Conservation (phyloP, 306 rosid genomes). For the Casuarina cunninghamiana region DNA sequence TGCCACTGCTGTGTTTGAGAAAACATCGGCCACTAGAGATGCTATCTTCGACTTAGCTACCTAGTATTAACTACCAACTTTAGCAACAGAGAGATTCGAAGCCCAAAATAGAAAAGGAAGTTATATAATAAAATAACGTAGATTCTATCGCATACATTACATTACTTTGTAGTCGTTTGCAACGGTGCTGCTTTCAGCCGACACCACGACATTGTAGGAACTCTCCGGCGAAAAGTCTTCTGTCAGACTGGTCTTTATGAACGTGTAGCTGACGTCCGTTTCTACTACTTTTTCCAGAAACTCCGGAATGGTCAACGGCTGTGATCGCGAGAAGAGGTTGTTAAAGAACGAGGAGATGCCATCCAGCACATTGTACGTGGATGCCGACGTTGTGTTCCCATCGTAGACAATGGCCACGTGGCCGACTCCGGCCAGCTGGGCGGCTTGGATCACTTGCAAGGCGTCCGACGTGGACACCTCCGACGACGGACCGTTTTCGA, state of each 20-base stretch:
- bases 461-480: constrained; percentile 76
- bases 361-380: constrained; percentile 85
- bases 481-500: constrained; percentile 69
- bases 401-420: constrained; percentile 86
- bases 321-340: constrained; percentile 72
- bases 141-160: constrained; percentile 91
- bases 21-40: constrained; percentile 75
- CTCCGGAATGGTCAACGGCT: constrained; percentile 54
- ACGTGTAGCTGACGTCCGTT: constrained; percentile 73
- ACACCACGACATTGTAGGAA: constrained; percentile 70
- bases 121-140: constrained; percentile 28
- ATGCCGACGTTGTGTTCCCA: constrained; percentile 26
- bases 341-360: constrained; percentile 82
- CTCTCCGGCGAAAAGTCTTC: constrained; percentile 80
- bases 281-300: constrained; percentile 69
- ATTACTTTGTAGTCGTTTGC: constrained; percentile 98
- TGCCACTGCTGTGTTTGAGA: constrained; percentile 86
- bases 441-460: constrained; percentile 73
- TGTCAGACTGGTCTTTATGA: constrained; percentile 76
- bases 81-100: neutral
- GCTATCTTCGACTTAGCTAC: constrained; percentile 84
- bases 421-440: constrained; percentile 84
- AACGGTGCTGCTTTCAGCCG: constrained; percentile 63
- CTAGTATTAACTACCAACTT: constrained; percentile 34
- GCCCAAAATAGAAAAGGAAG: neutral